Base-by-base conservation (phyloP, 805 yeast genomes). In the Yarrowia bubula region DNA sequence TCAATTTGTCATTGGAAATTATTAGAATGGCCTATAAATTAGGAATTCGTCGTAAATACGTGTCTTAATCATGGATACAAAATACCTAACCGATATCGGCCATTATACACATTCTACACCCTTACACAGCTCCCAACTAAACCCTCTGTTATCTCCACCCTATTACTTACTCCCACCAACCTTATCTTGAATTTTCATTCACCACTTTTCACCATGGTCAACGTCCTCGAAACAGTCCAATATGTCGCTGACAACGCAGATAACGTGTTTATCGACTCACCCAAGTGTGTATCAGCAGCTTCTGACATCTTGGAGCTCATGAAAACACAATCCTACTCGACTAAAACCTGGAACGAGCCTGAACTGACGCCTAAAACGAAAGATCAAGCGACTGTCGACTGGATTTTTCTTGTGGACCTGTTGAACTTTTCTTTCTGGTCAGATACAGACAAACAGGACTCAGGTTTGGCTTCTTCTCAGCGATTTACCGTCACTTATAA, bases 361-460 rank as follows among this genome's bases (percentile, higher is more conserved):
- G 69, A 67, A 31, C 69, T 78, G 53, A 76, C 77, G 64, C 79
- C 79, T 1, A 57, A 67, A 7, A 50, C 51, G 13, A 64, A 57
- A 38, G 66, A 62, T 41, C 66, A 13, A 28, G 18, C 51, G 7
- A 63, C 68, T 2, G 71, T 75, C 11, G 74, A 77, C 67, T 78
- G 81, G 81, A 76, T 79, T 2, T 79, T 79, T 66, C 68, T 76
- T 0, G 77, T 79, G 3, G 82, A 79, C 60, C 70, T 78, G 41
- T 72, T 79, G 43, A 79, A 79, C 64, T 79, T 79, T 70, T 75
- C 79, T 41, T 79, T 79, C 69, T 79, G 82, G 82, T 75, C 79
- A 17, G 78, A 77, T 42, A 68, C 67, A 3, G 77, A 76, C 55
- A 60, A 50, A 9, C 55, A 61, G 8, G 77, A 76, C 64, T 67